Conservation (phyloP, 2,329 filamentous ascomycete genomes). For the Paracoccidioides lutzii region DNA sequence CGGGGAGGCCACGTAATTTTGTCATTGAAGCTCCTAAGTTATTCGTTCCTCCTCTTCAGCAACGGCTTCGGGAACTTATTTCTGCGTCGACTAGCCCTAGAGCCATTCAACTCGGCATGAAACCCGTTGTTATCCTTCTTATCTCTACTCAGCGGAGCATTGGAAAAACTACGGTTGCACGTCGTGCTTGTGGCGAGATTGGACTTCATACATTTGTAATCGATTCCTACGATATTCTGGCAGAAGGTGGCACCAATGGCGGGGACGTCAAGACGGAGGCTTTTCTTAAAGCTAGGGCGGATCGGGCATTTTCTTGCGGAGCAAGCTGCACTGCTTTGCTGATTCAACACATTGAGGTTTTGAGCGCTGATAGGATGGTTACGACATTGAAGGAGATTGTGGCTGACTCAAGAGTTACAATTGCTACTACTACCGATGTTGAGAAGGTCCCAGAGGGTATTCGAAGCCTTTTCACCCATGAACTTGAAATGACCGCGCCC, state of each 20-base stretch:
- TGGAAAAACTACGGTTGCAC: constrained; percentile 72
- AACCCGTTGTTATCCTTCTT: constrained; percentile 74
- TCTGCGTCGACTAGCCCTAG: constrained; percentile 77
- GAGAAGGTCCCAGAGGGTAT: constrained; percentile 89
- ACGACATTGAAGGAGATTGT: constrained; percentile 73
- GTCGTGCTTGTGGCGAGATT: constrained; percentile 69
- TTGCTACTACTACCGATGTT: constrained; percentile 89
- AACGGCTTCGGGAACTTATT: constrained; percentile 70
- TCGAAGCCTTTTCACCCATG: constrained; percentile 83
- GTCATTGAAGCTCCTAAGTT: constrained; percentile 24
- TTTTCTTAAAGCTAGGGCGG: constrained; percentile 73
- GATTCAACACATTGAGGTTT: constrained; percentile 78
- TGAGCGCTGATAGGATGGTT: constrained; percentile 84
- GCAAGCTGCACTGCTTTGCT: constrained; percentile 69
- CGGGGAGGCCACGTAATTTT: constrained; percentile 24
- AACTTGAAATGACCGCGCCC: constrained; percentile 83
- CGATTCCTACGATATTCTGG: constrained; percentile 85
- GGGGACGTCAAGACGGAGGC: constrained; percentile 91
- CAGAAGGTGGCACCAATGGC: constrained; percentile 75
- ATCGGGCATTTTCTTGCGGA: constrained; percentile 79
- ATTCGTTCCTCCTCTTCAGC: constrained; percentile 45
- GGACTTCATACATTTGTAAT: constrained; percentile 81
- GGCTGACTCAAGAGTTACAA: constrained; percentile 63
- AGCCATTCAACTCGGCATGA: constrained; percentile 75
- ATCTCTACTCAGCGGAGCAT: constrained; percentile 88